Evolutionary conservation across 176 grass and related monocot species (phyloP), one percentile per base, ranked within the genome.

Genomic region (Thalia dealbata): DNA sequence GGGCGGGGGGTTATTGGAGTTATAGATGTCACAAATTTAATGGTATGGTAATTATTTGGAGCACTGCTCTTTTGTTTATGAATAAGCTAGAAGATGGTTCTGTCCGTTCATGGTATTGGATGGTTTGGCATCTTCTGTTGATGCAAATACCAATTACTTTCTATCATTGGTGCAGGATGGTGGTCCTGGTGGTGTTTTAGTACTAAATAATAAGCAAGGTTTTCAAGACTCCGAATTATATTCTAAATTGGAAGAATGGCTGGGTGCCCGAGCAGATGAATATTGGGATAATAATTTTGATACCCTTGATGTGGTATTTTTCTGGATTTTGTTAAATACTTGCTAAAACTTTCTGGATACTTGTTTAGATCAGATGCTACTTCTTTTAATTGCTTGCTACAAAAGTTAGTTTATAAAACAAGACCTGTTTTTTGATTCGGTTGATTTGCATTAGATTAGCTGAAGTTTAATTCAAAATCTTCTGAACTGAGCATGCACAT

Each of bases 201-300:
- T 96, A 75, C 69, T 96, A 52, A 96, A 96, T 59, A 91, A 45
- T 58, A 96, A 96, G 65, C 91, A 96, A 79, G 91, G 88, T 42
- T 96, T 96, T 84, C 88, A 91, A 88, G 86, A 96, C 76, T 91
- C 83, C 79, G 91, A 91, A 80, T 72, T 76, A 41, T 96, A 91
- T 86, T 86, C 88, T 55, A 78, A 84, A 77, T 73, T 96, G 67
- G 91, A 96, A 79, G 86, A 86, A 50, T 91, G 88, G 83, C 82
- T 96, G 52, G 92, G 77, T 69, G 78, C 68, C 61, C 83, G 78
- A 81, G 77, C 78, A 67, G 71, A 89, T 64, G 81, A 89, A 81
- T 91, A 91, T 79, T 96, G 83, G 83, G 83, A 89, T 32, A 81
- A 46, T 8, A 71, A 91, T 50, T 96, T 78, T 84, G 92, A 96